Conservation (phyloP, 2,329 filamentous ascomycete genomes). For the Colletotrichum scovillei region DNA sequence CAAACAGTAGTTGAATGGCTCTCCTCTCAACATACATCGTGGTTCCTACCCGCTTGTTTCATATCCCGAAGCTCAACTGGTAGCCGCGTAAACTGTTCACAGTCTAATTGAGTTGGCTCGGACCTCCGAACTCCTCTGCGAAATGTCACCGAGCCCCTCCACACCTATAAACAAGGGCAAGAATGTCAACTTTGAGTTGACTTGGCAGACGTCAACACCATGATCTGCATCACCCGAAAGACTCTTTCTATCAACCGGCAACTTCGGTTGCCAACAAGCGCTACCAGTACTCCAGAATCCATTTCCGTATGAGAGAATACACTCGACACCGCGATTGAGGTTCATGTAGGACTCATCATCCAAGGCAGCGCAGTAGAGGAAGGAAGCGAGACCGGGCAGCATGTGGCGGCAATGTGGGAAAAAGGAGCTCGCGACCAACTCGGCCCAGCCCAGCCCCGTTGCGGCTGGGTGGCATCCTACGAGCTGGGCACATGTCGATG, state of each 20-base stretch:
- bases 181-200: not conserved
- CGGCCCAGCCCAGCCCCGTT: not conserved
- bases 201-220: constrained; percentile 1
- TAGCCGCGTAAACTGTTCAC: not conserved
- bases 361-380: not conserved
- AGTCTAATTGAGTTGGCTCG: not conserved
- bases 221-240: not conserved
- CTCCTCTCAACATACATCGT: not conserved
- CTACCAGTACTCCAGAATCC: not conserved
- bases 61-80: not conserved
- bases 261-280: not conserved
- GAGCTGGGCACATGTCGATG: not conserved
- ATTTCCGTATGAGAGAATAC: not conserved
- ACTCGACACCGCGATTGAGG: not conserved
- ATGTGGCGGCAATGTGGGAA: too few species aligned
- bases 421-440: not conserved
- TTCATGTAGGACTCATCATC: not conserved
- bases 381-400: not conserved
- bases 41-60: not conserved
- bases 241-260: not conserved
- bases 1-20: not conserved
- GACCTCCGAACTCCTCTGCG: not conserved
- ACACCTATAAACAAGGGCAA: not conserved
- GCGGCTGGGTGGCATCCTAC: not conserved
- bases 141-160: not conserved